Conservation (phyloP, 2,329 filamentous ascomycete genomes). For the Talaromyces sp. region DNA sequence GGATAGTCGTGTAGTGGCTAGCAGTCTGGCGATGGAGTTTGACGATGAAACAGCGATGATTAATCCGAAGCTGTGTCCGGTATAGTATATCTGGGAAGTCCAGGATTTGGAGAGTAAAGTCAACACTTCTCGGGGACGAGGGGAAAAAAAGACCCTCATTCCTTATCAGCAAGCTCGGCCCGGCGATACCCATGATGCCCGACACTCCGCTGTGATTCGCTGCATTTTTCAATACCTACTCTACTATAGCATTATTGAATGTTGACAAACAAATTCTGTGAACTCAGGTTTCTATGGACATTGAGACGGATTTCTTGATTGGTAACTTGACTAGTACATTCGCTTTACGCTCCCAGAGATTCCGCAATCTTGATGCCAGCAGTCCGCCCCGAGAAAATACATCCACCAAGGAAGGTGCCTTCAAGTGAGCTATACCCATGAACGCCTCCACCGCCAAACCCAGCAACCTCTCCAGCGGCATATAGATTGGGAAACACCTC, state of each 20-base stretch:
- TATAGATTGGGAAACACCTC: slow-evolving; percentile 54
- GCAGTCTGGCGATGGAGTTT: neutral
- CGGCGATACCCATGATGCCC: neutral
- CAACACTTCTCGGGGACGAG: neutral
- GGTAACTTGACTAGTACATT: too few species aligned
- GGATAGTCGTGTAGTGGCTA: neutral
- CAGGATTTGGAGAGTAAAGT: neutral
- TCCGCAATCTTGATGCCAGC: slow-evolving; percentile 51
- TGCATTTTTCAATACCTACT: neutral
- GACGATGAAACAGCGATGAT: neutral
- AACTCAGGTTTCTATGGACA: too few species aligned
- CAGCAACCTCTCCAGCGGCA: slow-evolving; percentile 58
- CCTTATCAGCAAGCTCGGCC: slow-evolving; percentile 9
- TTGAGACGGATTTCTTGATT: too few species aligned
- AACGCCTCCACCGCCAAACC: slow-evolving; percentile 61
- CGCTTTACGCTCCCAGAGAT: neutral
- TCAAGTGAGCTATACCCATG: slow-evolving; percentile 62
- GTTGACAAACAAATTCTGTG: too few species aligned
- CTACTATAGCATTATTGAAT: too few species aligned
- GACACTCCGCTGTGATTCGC: neutral
- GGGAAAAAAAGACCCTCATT: neutral
- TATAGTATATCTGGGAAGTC: neutral
- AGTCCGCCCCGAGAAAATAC: slow-evolving; percentile 59
- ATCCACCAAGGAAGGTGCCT: slow-evolving; percentile 61
- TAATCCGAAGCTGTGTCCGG: neutral